Base-by-base conservation (phyloP, 495 filamentous ascomycete species). In the Pseudotulostoma volvatum region DNA sequence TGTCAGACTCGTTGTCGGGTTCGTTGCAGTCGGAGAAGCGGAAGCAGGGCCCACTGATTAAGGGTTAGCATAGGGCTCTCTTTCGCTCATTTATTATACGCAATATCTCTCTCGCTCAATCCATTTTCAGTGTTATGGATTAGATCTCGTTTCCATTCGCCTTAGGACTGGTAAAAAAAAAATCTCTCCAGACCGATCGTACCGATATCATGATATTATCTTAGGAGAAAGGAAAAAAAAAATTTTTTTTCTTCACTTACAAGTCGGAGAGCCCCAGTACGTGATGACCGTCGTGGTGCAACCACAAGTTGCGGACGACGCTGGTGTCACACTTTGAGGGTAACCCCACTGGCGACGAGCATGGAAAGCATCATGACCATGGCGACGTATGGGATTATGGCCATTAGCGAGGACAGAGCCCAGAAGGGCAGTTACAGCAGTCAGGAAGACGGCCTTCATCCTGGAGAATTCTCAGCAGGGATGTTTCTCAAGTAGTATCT, bases 241-340 rank as follows among this genome's bases (percentile, higher is more conserved):
- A n/a, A n/a, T n/a, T n/a, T n/a, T n/a, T n/a, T n/a, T n/a, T n/a
- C n/a, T n/a, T n/a, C n/a, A 71, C 73, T 43, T 65, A 76, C 72
- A 61, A 44, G 71, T 76, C 35, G 68, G 61, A 44, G 64, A 57
- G 45, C 78, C 78, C 43, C 64, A 72, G 60, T 60, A 59, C 40
- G 71, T 67, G 49, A 71, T 67, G 39, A 73, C 70, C 55, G 72
- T 70, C 61, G 81, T 86, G 38, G 71, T 77, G 70, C 81, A 88
- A 38, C 63, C 70, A 39, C 77, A 80, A 38, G 53, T 54, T 39
- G 70, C 70, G n/a, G n/a, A n/a, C 41, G 42, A 39, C 18, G 46
- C 57, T 43, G 57, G 54, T 50, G 13, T 45, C 51, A 53, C 58
- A 57, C 49, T 64, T 46, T 45, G 57, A 23, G 45, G 53, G n/a